phyloP scores from a whole-genome alignment of 257 asterid genomes.

The Solanum dulcamara region DNA sequence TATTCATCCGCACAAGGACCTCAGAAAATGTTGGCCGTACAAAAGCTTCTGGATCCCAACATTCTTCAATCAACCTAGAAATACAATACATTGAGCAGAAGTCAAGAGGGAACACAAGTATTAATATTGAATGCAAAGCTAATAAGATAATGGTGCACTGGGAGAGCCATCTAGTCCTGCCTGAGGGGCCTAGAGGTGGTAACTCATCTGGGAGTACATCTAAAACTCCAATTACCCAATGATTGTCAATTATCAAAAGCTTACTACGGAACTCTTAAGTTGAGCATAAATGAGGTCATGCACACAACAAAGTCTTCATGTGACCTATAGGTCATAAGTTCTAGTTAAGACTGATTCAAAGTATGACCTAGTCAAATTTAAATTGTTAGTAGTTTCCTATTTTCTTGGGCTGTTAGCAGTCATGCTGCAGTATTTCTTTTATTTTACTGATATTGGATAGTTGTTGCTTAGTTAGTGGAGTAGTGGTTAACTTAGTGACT shows the following conservation, averaged over 20 bases:
- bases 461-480: no score
- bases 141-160: background rate
- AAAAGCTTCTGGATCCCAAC: constrained; percentile 61
- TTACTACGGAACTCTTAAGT: background rate
- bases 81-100: constrained; percentile 1
- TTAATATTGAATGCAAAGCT: background rate
- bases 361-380: no score
- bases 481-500: no score
- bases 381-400: no score
- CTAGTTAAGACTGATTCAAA: no score
- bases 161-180: background rate
- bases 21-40: constrained; percentile 63
- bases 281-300: background rate
- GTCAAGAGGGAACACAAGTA: background rate
- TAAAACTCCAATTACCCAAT: background rate
- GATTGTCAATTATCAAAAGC: background rate
- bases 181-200: background rate
- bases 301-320: background rate
- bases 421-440: no score
- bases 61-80: constrained; percentile 77
- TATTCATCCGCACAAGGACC: constrained; percentile 63
- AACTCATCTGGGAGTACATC: background rate
- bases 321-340: background rate
- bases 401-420: no score
- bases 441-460: no score